A percentile compares a stretch with the other conserved stretches of the same genome.
phyloP scores from a whole-genome alignment of 2,329 filamentous ascomycete species.

The Colletotrichum siamense region DNA sequence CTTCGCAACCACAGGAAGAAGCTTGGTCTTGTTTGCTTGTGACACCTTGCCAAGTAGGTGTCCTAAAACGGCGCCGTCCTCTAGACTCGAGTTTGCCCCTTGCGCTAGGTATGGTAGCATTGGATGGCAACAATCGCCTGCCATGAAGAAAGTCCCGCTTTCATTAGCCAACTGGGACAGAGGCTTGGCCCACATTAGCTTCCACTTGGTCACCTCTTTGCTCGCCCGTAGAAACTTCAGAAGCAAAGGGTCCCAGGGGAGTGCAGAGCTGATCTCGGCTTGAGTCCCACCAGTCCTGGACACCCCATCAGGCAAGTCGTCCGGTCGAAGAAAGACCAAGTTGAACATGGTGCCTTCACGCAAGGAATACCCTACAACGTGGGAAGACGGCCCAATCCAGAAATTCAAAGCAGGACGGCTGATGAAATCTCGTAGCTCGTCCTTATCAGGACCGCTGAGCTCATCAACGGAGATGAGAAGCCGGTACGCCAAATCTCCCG shows the following conservation, averaged over 20 bases:
- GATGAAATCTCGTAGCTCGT: constrained; percentile 47
- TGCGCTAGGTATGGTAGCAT: constrained; percentile 54
- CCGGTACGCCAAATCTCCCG: constrained; percentile 62
- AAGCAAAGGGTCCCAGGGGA: constrained; percentile 38
- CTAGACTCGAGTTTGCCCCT: constrained; percentile 33
- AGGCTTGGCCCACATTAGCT: constrained; percentile 44
- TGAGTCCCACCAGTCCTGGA: constrained; percentile 56
- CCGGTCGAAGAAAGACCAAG: constrained; percentile 32
- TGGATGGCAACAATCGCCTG: constrained; percentile 50
- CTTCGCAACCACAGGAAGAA: background rate
- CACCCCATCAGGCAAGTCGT: constrained; percentile 32
- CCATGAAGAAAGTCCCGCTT: constrained; percentile 40
- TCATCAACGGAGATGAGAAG: constrained; percentile 52
- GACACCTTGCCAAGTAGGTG: background rate
- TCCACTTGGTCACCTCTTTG: constrained; percentile 49
- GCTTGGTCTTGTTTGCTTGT: background rate
- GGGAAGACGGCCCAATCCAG: constrained; percentile 56
- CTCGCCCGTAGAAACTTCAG: constrained; percentile 35
- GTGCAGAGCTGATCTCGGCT: constrained; percentile 33
- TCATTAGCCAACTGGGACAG: constrained; percentile 45
- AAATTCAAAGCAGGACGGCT: constrained; percentile 54
- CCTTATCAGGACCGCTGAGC: constrained; percentile 41
- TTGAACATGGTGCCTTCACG: constrained; percentile 47
- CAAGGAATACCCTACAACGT: constrained; percentile 53
- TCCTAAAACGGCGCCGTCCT: constrained; percentile 16